Base-by-base conservation (phyloP, 768 basidiomycete species). In the Mrakia gelida region DNA sequence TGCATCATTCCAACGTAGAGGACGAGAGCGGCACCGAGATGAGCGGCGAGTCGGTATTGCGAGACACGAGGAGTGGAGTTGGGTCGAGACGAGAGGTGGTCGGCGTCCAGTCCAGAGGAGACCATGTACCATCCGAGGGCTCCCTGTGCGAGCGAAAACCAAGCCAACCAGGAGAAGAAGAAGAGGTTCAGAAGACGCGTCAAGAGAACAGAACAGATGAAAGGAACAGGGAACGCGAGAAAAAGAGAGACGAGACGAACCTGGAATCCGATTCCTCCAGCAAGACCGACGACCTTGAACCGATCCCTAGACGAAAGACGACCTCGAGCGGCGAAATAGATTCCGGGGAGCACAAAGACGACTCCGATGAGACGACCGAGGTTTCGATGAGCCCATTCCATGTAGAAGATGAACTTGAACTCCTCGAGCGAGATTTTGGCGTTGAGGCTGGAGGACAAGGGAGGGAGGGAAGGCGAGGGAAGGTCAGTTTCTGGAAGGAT, bases 101-200 rank as follows among this genome's bases (percentile, higher is more conserved):
- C 88, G 74, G 92, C 89, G 81, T 95, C 92, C 16, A 99, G 87
- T 1, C 97, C 97, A 18, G 95, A 98, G 84, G 95, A 92, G 75
- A 99, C 97, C 97, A 99, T 99, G 87, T 98, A 98, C 97, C 97
- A 99, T 38, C 97, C 97, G 28, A 99, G 87, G 28, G 89, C 87
- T 67, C 97, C 97, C 84, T 99, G 18, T n/a, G n/a, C n/a, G n/a
- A n/a, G n/a, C 11, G 45, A 52, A 11, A 73, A 9, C 45, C 11
- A 28, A 54, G 41, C n/a, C n/a, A n/a, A 26, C 21, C 26, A n/a
- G 32, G 15, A 78, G 21, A 73, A 11, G 41, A 9, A 26, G 18
- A 38, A 10, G n/a, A 62, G 45, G 54, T 3, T 38, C 26, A 52
- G 21, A 26, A 63, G 56, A 61, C 28, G 32, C 18, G 15, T 18